A percentile compares a stretch with the other conserved stretches of the same genome.
These are phyloP conservation scores for Coniochaeta pulveracea DNA, from an alignment of 2,329 filamentous ascomycete genomes.

Conservation along the genomic window DNA sequence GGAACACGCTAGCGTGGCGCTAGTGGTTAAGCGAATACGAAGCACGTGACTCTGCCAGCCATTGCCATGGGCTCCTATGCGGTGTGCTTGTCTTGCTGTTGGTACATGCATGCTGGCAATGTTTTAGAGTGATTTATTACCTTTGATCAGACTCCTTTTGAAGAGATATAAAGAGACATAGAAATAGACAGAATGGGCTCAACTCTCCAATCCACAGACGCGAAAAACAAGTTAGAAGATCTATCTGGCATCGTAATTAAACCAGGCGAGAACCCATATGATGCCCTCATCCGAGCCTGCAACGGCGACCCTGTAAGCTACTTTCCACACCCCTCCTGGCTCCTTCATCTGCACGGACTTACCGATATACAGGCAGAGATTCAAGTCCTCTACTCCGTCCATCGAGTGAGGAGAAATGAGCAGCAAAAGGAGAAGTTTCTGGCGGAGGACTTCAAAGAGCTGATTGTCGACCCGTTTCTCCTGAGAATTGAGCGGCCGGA, in stretches of 20 bases:
- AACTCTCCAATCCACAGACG: constrained; percentile 26
- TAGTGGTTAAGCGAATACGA: too few relatives aligned
- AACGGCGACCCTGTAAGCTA: constrained; percentile 51
- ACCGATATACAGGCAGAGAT: constrained; percentile 42
- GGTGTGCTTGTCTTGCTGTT: too few relatives aligned
- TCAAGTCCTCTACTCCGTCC: constrained; percentile 59
- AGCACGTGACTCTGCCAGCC: too few relatives aligned
- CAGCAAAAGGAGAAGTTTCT: constrained; percentile 69
- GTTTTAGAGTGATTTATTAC: too few relatives aligned
- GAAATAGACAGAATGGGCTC: constrained; percentile 21
- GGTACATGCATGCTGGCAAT: too few relatives aligned
- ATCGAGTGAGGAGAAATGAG: constrained; percentile 63
- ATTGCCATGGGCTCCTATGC: too few relatives aligned
- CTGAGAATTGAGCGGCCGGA: constrained; percentile 53
- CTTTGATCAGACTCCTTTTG: too few relatives aligned
- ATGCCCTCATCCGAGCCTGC: constrained; percentile 59
- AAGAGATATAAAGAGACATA: too few relatives aligned
- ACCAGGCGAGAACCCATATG: constrained; percentile 61
- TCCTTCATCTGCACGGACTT: neutral
- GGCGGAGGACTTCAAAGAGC: constrained; percentile 52
- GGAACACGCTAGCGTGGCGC: too few relatives aligned
- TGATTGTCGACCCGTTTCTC: constrained; percentile 68
- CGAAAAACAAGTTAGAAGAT: constrained; percentile 40
- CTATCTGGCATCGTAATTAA: constrained; percentile 37
- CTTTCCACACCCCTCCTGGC: neutral